Evolutionary conservation across 768 basidiomycete species (phyloP).

Genomic region (Suillus hirtellus): DNA sequence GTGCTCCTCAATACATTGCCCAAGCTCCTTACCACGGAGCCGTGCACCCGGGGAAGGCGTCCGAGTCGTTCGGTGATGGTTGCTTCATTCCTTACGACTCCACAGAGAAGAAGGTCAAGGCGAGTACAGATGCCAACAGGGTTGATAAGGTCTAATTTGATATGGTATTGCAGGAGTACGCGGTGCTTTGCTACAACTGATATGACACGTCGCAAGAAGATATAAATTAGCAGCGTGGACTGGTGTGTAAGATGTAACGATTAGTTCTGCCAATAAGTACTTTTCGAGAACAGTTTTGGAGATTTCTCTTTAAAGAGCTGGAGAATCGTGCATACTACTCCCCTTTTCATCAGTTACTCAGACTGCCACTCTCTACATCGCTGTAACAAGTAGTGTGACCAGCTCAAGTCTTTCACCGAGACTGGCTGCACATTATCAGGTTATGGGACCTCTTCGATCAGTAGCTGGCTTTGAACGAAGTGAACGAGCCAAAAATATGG

Average conservation of each 20-base stretch:
- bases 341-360: neutral
- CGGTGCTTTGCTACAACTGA: slow-evolving; percentile 40
- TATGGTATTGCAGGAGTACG: slow-evolving; percentile 36
- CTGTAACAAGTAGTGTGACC: neutral
- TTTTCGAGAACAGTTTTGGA: neutral
- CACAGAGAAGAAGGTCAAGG: slow-evolving; percentile 53
- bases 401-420: neutral
- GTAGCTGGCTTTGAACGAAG: neutral
- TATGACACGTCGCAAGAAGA: neutral
- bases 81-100: slow-evolving; percentile 58
- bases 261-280: neutral
- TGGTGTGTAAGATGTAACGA: neutral
- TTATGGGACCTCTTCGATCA: neutral
- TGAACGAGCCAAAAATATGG: neutral
- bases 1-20: slow-evolving; percentile 60
- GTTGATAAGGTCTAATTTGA: neutral
- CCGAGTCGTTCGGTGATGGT: slow-evolving; percentile 50
- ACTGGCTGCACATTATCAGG: neutral
- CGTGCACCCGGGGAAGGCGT: slow-evolving; percentile 66
- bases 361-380: neutral
- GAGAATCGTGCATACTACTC: neutral
- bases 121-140: slow-evolving; percentile 24
- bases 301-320: neutral
- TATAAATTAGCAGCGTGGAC: neutral
- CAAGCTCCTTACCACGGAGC: slow-evolving; percentile 54